Conservation (phyloP, 768 basidiomycete species). For the Cystobasidiopsis lactophilus region DNA sequence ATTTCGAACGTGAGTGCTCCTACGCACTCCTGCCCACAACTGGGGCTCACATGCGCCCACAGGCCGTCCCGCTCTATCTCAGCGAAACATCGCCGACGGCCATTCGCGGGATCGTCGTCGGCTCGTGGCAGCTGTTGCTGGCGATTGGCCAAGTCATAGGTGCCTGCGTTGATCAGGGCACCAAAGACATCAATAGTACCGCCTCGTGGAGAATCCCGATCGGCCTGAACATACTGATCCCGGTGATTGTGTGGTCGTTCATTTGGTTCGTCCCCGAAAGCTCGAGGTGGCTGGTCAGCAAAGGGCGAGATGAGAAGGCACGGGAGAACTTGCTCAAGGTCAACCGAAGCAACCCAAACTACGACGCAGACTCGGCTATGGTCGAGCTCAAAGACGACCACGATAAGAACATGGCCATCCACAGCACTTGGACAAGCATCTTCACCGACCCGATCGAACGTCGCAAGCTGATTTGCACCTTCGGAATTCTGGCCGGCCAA, state of each 20-base stretch:
- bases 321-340: constrained; percentile 19
- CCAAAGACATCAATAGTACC: constrained; percentile 15
- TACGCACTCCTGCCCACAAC: too few relatives aligned
- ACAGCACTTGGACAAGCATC: constrained; percentile 21
- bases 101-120: constrained; percentile 23
- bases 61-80: constrained; percentile 23
- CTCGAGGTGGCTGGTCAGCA: constrained; percentile 22
- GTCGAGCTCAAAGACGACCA: constrained; percentile 1
- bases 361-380: constrained; percentile 4
- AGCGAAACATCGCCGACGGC: constrained; percentile 24
- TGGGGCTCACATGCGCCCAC: too few relatives aligned
- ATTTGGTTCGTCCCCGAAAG: constrained; percentile 19
- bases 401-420: constrained; percentile 17
- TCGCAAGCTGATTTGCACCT: constrained; percentile 22
- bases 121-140: constrained; percentile 24
- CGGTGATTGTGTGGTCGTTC: constrained; percentile 17
- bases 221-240: constrained; percentile 23
- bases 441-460: constrained; percentile 18
- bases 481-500: constrained; percentile 23
- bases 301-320: constrained; percentile 22
- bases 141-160: constrained; percentile 22
- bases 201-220: constrained; percentile 14
- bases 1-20: too few relatives aligned
- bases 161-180: constrained; percentile 23
- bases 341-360: constrained; percentile 14